Conservation (phyloP, 2,329 filamentous ascomycete species). For the Chaetomium strumarium region DNA sequence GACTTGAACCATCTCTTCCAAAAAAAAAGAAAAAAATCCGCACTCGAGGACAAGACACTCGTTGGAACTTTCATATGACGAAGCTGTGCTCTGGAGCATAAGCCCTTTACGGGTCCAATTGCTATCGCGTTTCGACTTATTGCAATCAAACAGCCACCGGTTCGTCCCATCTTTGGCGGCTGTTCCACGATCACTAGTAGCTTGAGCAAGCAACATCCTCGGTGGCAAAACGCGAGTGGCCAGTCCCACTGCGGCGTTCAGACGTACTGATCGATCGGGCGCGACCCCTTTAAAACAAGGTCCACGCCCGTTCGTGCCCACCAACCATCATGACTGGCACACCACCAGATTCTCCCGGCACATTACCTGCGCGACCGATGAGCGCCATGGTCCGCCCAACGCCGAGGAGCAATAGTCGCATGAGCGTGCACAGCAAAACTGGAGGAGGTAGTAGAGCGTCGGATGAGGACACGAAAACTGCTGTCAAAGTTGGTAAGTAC, state of each 20-base stretch:
- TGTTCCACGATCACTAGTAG: constrained; percentile 7
- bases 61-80: constrained; percentile 21
- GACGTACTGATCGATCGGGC: not conserved
- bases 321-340: constrained; percentile 36
- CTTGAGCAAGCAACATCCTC: constrained; percentile 8
- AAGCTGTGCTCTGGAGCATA: constrained; percentile 22
- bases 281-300: constrained; percentile 15
- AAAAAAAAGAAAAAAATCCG: constrained; percentile 23
- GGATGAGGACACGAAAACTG: constrained; percentile 83
- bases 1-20: constrained; percentile 19
- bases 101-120: constrained; percentile 20
- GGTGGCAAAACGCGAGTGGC: constrained; percentile 5
- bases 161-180: constrained; percentile 12
- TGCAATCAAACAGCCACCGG: constrained; percentile 14
- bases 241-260: constrained; percentile 10
- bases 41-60: constrained; percentile 18
- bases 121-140: constrained; percentile 17
- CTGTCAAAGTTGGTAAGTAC: constrained; percentile 86
- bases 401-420: constrained; percentile 69
- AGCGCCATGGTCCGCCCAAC: constrained; percentile 74
- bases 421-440: constrained; percentile 75
- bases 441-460: constrained; percentile 75
- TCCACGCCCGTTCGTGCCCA: constrained; percentile 11
- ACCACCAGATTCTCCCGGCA: constrained; percentile 61
- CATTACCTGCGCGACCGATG: constrained; percentile 61